Evolutionary conservation across 768 basidiomycete species (phyloP), one percentile per base, ranked within the genome.

Genomic region (Cubamyces sp.): DNA sequence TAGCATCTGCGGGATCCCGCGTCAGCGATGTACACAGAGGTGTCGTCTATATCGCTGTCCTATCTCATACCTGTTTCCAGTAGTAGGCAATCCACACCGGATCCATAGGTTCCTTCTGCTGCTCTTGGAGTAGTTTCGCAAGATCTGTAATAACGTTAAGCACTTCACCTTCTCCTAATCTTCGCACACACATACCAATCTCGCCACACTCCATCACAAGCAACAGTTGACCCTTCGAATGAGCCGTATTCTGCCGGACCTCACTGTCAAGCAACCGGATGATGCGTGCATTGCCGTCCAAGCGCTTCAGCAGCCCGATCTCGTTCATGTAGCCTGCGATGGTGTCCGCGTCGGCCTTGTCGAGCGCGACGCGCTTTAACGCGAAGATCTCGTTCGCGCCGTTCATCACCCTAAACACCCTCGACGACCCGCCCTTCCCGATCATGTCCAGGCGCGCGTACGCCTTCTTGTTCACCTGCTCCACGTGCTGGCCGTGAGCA

Each of bases 131-230:
- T 59, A 99, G 75, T 65, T 84, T 84, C 42, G 94, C 89, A 55
- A 98, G 79, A 75, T 98, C 96, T 73, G 56, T 19, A 43, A 23
- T 15, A 21, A 39, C 34, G 37, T 39, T 49, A 14, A 3, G 3
- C 18, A 41, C 21, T 41, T 43, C 15, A 37, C 30, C 11, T 15
- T 12, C 39, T 37, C 37, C 26, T 46, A 42, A 59, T 42, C 51
- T 51, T 7, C 40, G 25, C n/a, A 26, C n/a, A 26, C 34, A 70
- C 75, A 57, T 52, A 76, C 75, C 75, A 41, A 94, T 86, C 77
- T 99, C 96, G 8, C 96, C 96, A 63, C 91, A 94, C 72, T 99
- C 96, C 94, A 99, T 95, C 5, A 98, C 90, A 71, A 98, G 81
- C 76, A 93, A 78, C 57, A 98, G 72, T 64, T 86, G 80, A 0